phyloP scores from a whole-genome alignment of 345 rosid species.

The Noccaea bulbosa region DNA sequence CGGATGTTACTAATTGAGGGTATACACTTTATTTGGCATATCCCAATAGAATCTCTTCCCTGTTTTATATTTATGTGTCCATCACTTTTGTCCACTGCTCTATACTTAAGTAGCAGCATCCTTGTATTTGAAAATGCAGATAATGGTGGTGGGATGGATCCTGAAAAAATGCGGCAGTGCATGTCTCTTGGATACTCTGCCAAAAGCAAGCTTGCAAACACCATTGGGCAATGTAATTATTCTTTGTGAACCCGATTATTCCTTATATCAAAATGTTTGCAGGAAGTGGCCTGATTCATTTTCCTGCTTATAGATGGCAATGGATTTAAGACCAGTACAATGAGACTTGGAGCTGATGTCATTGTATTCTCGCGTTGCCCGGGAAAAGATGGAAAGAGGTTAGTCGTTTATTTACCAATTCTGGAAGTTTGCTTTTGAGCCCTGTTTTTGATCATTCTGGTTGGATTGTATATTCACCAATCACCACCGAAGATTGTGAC shows the following conservation, averaged over 20 bases:
- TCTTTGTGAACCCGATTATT: conserved; percentile 5
- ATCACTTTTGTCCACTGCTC: conserved; percentile 8
- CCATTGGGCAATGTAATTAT: conserved; percentile 83
- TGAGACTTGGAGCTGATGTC: conserved; percentile 99
- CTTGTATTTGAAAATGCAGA: conserved; percentile 52
- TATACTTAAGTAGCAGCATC: background rate
- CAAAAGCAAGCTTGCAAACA: conserved; percentile 78
- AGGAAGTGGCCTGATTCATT: background rate
- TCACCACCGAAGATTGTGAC: background rate
- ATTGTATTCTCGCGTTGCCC: conserved; percentile 84
- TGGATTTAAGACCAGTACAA: conserved; percentile 97
- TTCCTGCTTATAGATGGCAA: conserved; percentile 68
- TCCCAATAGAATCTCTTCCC: background rate
- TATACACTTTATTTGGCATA: conserved; percentile 32
- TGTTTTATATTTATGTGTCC: conserved; percentile 8
- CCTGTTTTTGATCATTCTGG: background rate
- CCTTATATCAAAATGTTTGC: conserved; percentile 6
- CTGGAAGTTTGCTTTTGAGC: too few relatives aligned
- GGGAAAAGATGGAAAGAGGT: conserved; percentile 76
- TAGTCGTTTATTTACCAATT: conserved; percentile 14
- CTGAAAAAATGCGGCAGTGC: conserved; percentile 83
- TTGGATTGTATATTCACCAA: conserved; percentile 5
- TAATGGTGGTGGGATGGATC: conserved; percentile 97
- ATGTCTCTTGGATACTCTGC: conserved; percentile 95
- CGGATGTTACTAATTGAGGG: conserved; percentile 85